Percentiles rank a stretch among this genome's conserved stretches.
These are phyloP conservation scores for Geotrichum candidum DNA, from an alignment of 1,139 yeast genomes.

Conservation along the genomic window DNA sequence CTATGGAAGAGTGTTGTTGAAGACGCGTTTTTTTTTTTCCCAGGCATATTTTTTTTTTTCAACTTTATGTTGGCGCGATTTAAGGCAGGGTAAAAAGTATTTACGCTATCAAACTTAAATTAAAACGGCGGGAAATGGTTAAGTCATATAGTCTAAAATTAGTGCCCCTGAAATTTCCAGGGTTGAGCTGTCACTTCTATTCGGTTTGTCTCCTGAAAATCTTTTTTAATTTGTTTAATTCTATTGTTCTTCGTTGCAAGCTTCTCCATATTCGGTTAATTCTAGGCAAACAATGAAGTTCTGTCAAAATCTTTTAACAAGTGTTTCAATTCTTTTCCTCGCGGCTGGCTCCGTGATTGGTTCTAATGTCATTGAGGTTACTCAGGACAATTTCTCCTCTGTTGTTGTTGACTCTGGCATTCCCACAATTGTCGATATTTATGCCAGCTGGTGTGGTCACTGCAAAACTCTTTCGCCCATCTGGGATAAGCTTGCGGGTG, in stretches of 20 bases:
- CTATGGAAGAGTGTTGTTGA: neutral
- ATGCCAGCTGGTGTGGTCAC: constrained; percentile 81
- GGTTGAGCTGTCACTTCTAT: neutral
- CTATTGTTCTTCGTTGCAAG: neutral
- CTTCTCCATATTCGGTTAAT: neutral
- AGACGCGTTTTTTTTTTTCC: neutral
- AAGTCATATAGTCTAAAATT: neutral
- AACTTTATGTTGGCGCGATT: neutral
- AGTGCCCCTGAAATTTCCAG: neutral
- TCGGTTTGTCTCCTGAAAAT: neutral
- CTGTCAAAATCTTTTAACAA: neutral
- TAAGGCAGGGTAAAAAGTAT: neutral
- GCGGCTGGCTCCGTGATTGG: constrained; percentile 17
- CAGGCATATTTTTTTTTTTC: neutral
- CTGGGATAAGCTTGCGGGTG: constrained; percentile 54
- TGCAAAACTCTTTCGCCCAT: constrained; percentile 63
- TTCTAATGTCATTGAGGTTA: constrained; percentile 39
- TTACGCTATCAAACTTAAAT: neutral
- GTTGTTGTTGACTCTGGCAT: constrained; percentile 52
- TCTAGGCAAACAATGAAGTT: neutral
- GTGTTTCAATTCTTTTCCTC: neutral
- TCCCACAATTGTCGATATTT: constrained; percentile 63
- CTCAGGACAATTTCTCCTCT: constrained; percentile 48
- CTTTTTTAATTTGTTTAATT: neutral
- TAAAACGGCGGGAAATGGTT: too few species aligned